phyloP scores from a whole-genome alignment of 331 rosid genomes.

The Quercus lobata region DNA sequence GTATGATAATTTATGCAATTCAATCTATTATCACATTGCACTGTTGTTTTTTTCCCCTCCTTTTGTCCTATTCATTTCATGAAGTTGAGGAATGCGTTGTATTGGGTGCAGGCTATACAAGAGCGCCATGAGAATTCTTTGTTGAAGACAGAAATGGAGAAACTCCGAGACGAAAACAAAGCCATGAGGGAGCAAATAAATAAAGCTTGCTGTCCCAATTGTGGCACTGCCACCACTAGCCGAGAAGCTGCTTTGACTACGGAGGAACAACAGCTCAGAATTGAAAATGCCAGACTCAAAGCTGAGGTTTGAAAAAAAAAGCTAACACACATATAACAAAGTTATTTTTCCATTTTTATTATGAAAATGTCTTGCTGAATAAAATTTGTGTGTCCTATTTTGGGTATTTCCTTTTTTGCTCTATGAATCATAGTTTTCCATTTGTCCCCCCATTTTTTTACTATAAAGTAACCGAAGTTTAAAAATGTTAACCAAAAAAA shows the following conservation, averaged over 20 bases:
- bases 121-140: constrained; percentile 91
- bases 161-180: constrained; percentile 73
- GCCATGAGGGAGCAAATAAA: constrained; percentile 59
- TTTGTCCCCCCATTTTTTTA: too few species aligned
- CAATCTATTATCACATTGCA: neutral
- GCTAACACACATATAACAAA: neutral
- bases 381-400: too few species aligned
- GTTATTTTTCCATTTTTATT: neutral
- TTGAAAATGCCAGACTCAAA: constrained; percentile 89
- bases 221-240: constrained; percentile 66
- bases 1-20: too few species aligned
- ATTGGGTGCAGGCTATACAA: constrained; percentile 70
- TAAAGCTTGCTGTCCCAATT: constrained; percentile 85
- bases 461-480: too few species aligned
- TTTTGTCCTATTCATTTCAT: too few species aligned
- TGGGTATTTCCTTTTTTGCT: too few species aligned
- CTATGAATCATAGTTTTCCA: too few species aligned
- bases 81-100: neutral
- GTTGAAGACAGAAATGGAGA: constrained; percentile 84
- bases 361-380: neutral
- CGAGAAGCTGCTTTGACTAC: constrained; percentile 53
- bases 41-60: neutral
- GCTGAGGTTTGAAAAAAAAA: constrained; percentile 55
- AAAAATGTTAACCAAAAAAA: too few species aligned
- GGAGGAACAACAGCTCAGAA: constrained; percentile 82